These are phyloP conservation scores for Graphium sp. DNA, from an alignment of 2,329 filamentous ascomycete genomes.

Conservation along the genomic window DNA sequence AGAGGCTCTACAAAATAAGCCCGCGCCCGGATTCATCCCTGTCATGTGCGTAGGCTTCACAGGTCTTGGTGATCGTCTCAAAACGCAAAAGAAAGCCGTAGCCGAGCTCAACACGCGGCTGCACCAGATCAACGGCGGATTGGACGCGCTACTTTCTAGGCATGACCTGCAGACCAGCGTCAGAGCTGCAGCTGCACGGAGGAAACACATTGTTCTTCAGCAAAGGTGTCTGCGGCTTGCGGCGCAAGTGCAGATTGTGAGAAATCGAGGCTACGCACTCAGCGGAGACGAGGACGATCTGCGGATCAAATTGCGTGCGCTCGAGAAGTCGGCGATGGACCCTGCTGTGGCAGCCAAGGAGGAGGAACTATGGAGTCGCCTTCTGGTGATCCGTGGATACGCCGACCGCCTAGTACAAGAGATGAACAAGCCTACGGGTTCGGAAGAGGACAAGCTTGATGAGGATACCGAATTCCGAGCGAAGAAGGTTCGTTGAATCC, in stretches of 20 bases:
- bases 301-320: slow-evolving; percentile 49
- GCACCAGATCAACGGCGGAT: slow-evolving; percentile 62
- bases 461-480: slow-evolving; percentile 56
- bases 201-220: slow-evolving; percentile 56
- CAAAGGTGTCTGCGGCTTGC: slow-evolving; percentile 60
- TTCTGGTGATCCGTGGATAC: slow-evolving; percentile 59
- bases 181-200: slow-evolving; percentile 52
- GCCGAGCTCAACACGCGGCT: slow-evolving; percentile 53
- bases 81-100: slow-evolving; percentile 54
- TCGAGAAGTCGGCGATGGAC: slow-evolving; percentile 57
- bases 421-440: slow-evolving; percentile 47
- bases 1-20: slow-evolving; percentile 66
- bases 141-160: slow-evolving; percentile 55
- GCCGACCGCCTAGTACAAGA: slow-evolving; percentile 58
- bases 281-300: slow-evolving; percentile 67
- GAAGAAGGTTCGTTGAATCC: slow-evolving; percentile 44
- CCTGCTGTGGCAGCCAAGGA: slow-evolving; percentile 59
- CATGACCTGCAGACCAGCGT: slow-evolving; percentile 66
- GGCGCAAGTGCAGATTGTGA: slow-evolving; percentile 62
- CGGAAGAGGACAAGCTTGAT: slow-evolving; percentile 40
- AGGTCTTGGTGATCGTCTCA: slow-evolving; percentile 53
- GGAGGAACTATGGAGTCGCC: slow-evolving; percentile 73
- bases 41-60: slow-evolving; percentile 60
- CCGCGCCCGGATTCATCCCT: slow-evolving; percentile 58
- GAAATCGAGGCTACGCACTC: slow-evolving; percentile 67